phyloP scores from a whole-genome alignment of 176 grass and related monocot species.

The Dendrocalamus sinicus region DNA sequence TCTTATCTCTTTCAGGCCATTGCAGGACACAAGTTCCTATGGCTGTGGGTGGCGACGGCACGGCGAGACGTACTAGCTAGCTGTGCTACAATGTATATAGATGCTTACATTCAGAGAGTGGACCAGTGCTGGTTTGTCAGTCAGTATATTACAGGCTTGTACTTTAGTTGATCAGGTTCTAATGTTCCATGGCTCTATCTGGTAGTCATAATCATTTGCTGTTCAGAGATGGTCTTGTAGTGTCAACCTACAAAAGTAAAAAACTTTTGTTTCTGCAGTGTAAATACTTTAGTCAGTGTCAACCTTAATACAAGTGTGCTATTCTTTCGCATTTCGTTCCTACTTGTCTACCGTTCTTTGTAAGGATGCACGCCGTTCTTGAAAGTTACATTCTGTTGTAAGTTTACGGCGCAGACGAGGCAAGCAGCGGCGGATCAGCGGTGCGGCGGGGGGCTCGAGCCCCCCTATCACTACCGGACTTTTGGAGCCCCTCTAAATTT shows the following conservation, averaged over 20 bases:
- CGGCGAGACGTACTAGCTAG: background rate
- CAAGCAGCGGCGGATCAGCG: no score
- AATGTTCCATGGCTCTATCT: background rate
- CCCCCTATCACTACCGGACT: no score
- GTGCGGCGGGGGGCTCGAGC: no score
- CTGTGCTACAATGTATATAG: background rate
- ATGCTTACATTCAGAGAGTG: background rate
- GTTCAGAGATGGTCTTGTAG: background rate
- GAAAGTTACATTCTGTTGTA: background rate
- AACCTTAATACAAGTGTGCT: background rate
- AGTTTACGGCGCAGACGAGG: background rate
- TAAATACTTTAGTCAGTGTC: background rate
- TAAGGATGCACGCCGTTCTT: background rate
- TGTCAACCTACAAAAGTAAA: background rate
- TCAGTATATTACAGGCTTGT: background rate
- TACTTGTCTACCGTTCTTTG: no score
- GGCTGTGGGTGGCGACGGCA: background rate
- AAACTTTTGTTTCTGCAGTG: background rate
- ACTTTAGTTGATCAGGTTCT: background rate
- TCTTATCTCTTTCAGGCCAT: slow-evolving; percentile 38
- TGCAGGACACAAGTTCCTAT: slow-evolving; percentile 40
- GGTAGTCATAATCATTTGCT: background rate
- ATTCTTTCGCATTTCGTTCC: background rate
- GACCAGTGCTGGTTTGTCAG: background rate
- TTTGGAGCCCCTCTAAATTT: no score